Evolutionary conservation across 257 asterid genomes (phyloP).

Genomic region (Plantago major): DNA sequence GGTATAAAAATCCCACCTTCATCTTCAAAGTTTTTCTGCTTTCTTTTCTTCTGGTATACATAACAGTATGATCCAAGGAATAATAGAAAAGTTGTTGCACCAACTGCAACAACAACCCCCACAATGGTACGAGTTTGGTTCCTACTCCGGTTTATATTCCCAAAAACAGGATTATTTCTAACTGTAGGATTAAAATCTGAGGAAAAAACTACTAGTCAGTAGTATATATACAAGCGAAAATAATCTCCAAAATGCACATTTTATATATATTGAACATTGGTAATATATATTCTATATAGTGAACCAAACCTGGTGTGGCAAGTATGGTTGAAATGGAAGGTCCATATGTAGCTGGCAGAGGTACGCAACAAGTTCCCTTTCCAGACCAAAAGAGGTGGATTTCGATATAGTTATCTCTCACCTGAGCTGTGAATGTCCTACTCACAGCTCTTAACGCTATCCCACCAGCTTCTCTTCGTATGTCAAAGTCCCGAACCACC

Average conservation of each 20-base stretch:
- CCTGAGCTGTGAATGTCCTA: constrained; percentile 37
- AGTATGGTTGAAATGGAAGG: constrained; percentile 73
- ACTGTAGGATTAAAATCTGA: constrained; percentile 58
- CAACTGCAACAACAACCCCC: constrained; percentile 38
- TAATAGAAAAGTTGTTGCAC: constrained; percentile 29
- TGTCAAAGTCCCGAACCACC: constrained; percentile 53
- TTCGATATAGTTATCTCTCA: constrained; percentile 59
- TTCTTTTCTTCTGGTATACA: constrained; percentile 37
- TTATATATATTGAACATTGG: not conserved
- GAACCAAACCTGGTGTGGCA: constrained; percentile 43
- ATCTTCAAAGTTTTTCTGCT: constrained; percentile 33
- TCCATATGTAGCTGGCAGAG: constrained; percentile 61
- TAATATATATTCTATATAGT: constrained; percentile 15
- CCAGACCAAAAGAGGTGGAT: constrained; percentile 37
- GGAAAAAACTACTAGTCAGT: constrained; percentile 6
- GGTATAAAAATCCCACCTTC: constrained; percentile 31
- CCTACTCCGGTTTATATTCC: constrained; percentile 18
- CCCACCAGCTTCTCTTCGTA: constrained; percentile 51
- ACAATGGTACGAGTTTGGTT: constrained; percentile 48
- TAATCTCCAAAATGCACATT: not conserved
- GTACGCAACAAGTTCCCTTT: constrained; percentile 35
- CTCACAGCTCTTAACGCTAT: constrained; percentile 40
- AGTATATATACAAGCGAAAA: not conserved
- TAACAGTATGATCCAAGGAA: constrained; percentile 29
- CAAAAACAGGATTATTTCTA: constrained; percentile 40